These are phyloP conservation scores for Solidago caesia DNA, from an alignment of 129 eudicot species.

Conservation along the genomic window DNA sequence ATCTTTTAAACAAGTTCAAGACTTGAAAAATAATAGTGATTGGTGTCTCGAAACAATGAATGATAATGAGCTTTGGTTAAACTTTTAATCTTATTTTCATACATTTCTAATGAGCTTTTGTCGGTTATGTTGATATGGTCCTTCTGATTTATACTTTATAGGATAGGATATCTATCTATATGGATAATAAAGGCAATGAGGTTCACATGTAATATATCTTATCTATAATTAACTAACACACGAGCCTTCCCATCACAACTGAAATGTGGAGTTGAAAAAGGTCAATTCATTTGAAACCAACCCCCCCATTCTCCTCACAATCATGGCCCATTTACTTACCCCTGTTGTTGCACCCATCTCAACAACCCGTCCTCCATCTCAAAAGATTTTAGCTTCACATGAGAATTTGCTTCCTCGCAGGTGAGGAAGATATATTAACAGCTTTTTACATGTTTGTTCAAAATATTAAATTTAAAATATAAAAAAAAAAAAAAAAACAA, in stretches of 20 bases:
- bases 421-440: not conserved
- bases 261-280: not conserved
- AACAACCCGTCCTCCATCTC: not conserved
- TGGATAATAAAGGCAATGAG: not conserved
- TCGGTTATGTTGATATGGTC: too few relatives aligned
- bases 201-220: conserved; percentile 2
- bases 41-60: too few relatives aligned
- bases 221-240: not conserved
- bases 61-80: too few relatives aligned
- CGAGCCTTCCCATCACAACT: not conserved
- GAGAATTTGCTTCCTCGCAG: conserved; percentile 17
- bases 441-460: not conserved
- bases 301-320: not conserved
- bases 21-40: too few relatives aligned
- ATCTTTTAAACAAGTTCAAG: too few relatives aligned
- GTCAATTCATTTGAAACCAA: conserved; percentile 1
- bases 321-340: not conserved
- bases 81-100: too few relatives aligned
- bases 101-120: too few relatives aligned
- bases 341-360: conserved; percentile 3
- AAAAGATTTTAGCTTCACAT: conserved; percentile 18
- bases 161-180: not conserved
- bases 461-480: not conserved
- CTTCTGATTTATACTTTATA: not conserved
- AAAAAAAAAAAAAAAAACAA: not conserved